Percentiles rank a stretch among this genome's conserved stretches.
Conservation (phyloP, 2,329 filamentous ascomycete genomes). For the Thielaviopsis musarum region DNA sequence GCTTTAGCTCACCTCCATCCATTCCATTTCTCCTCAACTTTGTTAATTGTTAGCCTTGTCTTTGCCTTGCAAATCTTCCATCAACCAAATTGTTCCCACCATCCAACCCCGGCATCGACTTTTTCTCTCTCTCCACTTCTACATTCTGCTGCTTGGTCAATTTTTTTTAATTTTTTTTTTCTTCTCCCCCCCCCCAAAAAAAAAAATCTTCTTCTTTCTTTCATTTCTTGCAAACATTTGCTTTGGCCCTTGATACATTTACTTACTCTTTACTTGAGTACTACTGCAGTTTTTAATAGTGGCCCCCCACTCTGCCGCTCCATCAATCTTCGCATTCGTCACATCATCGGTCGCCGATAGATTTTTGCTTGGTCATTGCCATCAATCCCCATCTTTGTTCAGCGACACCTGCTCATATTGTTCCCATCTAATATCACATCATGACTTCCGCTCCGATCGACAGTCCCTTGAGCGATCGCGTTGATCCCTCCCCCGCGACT, state of each 20-base stretch:
- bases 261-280: neutral
- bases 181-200: too few species aligned
- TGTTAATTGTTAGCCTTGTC: neutral
- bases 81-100: neutral
- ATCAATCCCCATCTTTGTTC: neutral
- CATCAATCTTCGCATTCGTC: neutral
- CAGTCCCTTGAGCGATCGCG: constrained; percentile 21
- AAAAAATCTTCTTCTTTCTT: neutral
- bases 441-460: constrained; percentile 30
- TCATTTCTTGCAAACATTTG: neutral
- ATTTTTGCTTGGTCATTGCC: neutral
- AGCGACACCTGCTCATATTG: neutral
- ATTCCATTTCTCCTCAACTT: neutral
- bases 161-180: neutral
- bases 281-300: neutral
- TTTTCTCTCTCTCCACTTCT: neutral
- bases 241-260: neutral
- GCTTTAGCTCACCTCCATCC: neutral
- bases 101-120: neutral
- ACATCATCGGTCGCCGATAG: neutral
- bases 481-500: constrained; percentile 16
- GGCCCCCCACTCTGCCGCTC: neutral
- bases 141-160: neutral
- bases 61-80: constrained; percentile 13
- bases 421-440: constrained; percentile 12